Conservation (phyloP, 2,329 filamentous ascomycete genomes). For the Escovopsis sp. region DNA sequence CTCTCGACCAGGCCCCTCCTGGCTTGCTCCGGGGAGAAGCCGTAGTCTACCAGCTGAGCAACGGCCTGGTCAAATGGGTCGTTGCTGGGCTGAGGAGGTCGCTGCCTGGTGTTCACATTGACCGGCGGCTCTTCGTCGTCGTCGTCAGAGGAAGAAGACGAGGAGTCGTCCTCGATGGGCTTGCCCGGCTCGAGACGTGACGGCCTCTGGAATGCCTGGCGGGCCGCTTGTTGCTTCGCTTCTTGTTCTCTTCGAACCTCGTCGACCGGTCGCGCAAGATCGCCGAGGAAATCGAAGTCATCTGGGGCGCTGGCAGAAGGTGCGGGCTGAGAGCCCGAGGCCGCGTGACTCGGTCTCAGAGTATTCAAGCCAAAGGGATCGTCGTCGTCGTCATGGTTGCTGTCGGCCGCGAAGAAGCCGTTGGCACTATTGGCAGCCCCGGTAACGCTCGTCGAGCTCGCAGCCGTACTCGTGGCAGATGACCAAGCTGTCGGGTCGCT, state of each 20-base stretch:
- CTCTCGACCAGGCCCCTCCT: constrained; percentile 66
- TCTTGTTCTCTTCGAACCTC: constrained; percentile 39
- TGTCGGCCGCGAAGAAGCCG: too few relatives aligned
- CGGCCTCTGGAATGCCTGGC: constrained; percentile 10
- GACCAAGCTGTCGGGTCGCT: constrained; percentile 40
- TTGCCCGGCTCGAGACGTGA: constrained; percentile 38
- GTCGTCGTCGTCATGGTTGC: constrained; percentile 54
- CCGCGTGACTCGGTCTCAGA: constrained; percentile 30
- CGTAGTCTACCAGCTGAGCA: constrained; percentile 86
- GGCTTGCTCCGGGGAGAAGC: constrained; percentile 78
- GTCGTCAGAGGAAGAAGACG: constrained; percentile 22
- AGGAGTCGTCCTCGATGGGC: constrained; percentile 37
- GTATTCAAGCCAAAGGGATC: constrained; percentile 74
- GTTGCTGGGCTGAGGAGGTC: constrained; percentile 14
- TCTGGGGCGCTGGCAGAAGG: constrained; percentile 25
- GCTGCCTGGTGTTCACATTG: constrained; percentile 10
- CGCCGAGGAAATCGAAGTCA: constrained; percentile 52
- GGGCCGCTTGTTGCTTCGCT: constrained; percentile 12
- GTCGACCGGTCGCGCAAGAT: constrained; percentile 49
- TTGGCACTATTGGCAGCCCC: too few relatives aligned
- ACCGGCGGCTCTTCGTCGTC: constrained; percentile 19
- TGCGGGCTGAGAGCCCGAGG: constrained; percentile 10
- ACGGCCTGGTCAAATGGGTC: constrained; percentile 58
- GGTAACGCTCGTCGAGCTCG: constrained; percentile 14
- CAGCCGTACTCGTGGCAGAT: constrained; percentile 5